Base-by-base conservation (phyloP, 129 eudicot species). In the Flaveria ramosissima region DNA sequence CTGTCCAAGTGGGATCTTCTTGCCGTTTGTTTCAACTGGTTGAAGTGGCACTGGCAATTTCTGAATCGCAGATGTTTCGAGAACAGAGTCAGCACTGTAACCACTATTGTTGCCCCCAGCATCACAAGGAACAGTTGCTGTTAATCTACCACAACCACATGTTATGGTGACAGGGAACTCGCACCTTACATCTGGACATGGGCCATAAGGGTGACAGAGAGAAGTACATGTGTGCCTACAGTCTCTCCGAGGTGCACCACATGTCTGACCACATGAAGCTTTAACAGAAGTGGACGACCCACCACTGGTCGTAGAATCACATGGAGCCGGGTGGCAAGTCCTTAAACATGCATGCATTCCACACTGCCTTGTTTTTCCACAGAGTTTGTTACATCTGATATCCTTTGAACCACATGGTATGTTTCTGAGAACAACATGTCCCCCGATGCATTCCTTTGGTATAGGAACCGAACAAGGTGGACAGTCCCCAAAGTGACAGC, bases 401-500 rank as follows among this genome's bases (percentile, higher is more conserved):
- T 91, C 97, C 72, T 86, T 94, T 16, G 97, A 94, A 42, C 98
- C 98, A 69, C 98, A 94, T 0, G 98, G 97, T 56, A 94, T 91
- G 77, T 88, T 91, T 74, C 98, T 81, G 3, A 94, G 88, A 19
- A 91, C 81, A 47, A 94, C 98, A 65, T 94, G 98, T 13, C 98
- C 98, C 46, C 98, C 97, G 11, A 87, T 85, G 84, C 98, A 94
- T 79, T 94, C 98, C 80, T 94, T 94, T 2, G 96, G 86, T 72
- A 87, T 67, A 72, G 98, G 98, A 76, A 87, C 84, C 2, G 98
- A 79, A 55, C 98, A 94, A 1, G 98, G 98, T 7, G 97, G 96
- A 68, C 98, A 94, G 51, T 94, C 98, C 32, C 98, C 98, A 78
- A 94, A 91, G 75, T 94, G 98, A 60, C 98, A 94, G 84, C 90